Conservation (phyloP, 345 rosid species). For the Laguncularia racemosa region DNA sequence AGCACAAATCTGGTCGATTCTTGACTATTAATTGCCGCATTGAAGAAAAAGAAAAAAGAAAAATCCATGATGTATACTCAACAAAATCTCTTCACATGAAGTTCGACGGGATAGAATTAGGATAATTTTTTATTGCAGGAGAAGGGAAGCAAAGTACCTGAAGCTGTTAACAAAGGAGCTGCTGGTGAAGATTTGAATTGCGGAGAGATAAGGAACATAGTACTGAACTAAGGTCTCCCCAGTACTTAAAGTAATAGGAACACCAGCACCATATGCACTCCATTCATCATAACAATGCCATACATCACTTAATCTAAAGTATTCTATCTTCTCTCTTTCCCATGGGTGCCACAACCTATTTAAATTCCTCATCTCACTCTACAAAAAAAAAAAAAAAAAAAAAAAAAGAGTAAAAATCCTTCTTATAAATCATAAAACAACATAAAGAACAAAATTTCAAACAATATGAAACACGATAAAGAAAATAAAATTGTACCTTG, state of each 20-base stretch:
- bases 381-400: constrained; percentile 10
- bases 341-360: constrained; percentile 50
- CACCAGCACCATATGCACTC: constrained; percentile 56
- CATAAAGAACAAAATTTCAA: background rate
- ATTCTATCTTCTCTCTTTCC: constrained; percentile 43
- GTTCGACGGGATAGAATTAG: too few relatives aligned
- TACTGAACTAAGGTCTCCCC: constrained; percentile 45
- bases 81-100: too few relatives aligned
- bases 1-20: too few relatives aligned
- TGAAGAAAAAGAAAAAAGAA: too few relatives aligned
- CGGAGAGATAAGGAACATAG: constrained; percentile 51
- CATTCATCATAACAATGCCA: constrained; percentile 49
- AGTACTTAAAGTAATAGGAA: constrained; percentile 27
- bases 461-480: background rate
- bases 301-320: constrained; percentile 36
- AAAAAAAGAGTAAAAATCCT: background rate
- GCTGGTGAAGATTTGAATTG: constrained; percentile 44
- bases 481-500: constrained; percentile 37
- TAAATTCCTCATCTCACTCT: constrained; percentile 81
- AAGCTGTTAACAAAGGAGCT: constrained; percentile 31
- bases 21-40: too few relatives aligned
- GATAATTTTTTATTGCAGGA: background rate
- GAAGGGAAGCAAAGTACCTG: constrained; percentile 21
- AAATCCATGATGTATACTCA: too few relatives aligned
- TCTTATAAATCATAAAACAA: background rate